These are phyloP conservation scores for Chlorella sp. DNA, from an alignment of 139 green algal genomes.

Conservation along the genomic window DNA sequence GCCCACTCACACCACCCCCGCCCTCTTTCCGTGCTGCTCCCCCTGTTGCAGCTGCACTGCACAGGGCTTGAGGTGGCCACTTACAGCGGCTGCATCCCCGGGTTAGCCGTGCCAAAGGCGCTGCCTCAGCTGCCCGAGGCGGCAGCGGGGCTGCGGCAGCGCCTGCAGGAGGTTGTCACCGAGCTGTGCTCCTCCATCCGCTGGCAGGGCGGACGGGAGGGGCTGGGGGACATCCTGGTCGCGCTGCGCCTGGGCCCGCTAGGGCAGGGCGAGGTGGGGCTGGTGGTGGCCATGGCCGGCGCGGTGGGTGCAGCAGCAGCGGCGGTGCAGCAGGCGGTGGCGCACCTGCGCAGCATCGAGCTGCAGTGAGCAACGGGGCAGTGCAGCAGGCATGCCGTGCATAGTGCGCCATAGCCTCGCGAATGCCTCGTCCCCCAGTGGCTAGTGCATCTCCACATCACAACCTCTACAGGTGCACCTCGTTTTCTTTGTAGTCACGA, in stretches of 20 bases:
- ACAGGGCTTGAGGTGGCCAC: conserved; percentile 21
- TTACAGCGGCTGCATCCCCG: conserved; percentile 11
- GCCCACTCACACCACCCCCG: neutral
- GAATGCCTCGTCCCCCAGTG: no score
- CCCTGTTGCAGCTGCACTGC: neutral
- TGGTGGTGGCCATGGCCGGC: conserved; percentile 4
- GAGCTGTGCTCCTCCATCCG: conserved; percentile 11
- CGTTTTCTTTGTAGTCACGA: no score
- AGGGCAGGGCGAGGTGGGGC: neutral
- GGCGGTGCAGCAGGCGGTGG: conserved; percentile 15
- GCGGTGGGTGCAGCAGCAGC: conserved; percentile 5
- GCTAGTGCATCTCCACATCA: no score
- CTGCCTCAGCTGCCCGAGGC: neutral
- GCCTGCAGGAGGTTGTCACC: neutral
- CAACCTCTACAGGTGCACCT: no score
- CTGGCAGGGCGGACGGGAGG: neutral
- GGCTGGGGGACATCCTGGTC: conserved; percentile 27
- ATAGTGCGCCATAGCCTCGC: no score
- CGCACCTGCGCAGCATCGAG: conserved; percentile 31
- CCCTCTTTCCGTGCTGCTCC: neutral
- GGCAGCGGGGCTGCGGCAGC: neutral
- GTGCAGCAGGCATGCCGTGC: no score
- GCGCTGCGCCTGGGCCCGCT: conserved; percentile 27
- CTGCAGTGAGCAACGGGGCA: conserved; percentile 1
- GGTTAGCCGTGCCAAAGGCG: neutral